These are phyloP conservation scores for Ogataea populi-albae DNA, from an alignment of 805 yeast genomes.

Conservation along the genomic window DNA sequence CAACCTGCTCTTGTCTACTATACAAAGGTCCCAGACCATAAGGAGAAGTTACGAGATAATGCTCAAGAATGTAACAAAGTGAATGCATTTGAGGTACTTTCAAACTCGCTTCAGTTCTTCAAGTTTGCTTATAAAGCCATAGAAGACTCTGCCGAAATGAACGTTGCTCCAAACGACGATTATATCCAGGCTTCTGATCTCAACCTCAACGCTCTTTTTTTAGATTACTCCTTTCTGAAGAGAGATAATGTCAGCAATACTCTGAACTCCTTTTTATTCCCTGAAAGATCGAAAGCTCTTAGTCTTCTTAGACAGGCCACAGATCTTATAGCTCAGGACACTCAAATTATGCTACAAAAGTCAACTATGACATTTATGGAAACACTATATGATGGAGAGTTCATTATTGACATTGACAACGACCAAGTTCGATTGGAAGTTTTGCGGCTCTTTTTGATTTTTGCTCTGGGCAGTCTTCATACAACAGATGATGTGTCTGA, in stretches of 20 bases:
- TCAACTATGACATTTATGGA: conserved; percentile 5
- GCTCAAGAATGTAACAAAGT: not conserved
- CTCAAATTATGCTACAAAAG: conserved; percentile 7
- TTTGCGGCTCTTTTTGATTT: conserved; percentile 4
- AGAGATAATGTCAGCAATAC: not conserved
- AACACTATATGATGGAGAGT: conserved; percentile 1
- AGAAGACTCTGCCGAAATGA: not conserved
- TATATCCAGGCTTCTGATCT: not conserved
- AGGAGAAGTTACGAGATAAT: not conserved
- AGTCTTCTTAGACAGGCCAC: conserved; percentile 4
- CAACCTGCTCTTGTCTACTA: conserved; percentile 3
- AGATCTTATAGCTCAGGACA: conserved; percentile 5
- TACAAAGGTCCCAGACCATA: not conserved
- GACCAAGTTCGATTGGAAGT: not conserved
- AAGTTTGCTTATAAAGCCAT: conserved; percentile 3
- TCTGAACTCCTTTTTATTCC: not conserved
- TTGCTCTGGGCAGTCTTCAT: conserved; percentile 10
- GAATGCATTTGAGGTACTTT: not conserved
- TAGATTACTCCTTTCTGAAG: conserved; percentile 7
- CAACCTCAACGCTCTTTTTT: conserved; percentile 8
- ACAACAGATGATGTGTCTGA: conserved; percentile 5
- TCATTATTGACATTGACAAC: conserved; percentile 1
- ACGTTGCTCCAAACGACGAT: not conserved
- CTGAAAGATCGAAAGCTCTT: conserved; percentile 1
- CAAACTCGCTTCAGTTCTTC: conserved; percentile 8